Percentiles rank a stretch among this genome's conserved stretches.
These are phyloP conservation scores for Mortierella sp. DNA, from an alignment of 371 early-diverging fungal genomes.

Conservation along the genomic window DNA sequence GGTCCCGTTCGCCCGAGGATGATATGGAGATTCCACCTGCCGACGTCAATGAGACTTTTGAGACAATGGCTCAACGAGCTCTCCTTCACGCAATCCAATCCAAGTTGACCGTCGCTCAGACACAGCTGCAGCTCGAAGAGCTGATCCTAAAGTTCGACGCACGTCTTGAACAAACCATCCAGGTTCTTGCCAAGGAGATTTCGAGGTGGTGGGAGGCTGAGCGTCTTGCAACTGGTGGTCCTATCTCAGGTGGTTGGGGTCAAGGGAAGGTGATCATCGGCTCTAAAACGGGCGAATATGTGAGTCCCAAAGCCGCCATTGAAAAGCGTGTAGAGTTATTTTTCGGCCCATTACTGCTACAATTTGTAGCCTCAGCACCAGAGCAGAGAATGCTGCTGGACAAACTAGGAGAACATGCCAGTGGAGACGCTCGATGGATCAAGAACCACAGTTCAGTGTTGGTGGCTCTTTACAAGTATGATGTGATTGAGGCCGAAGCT, in stretches of 20 bases:
- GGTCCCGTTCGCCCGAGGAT: conserved; percentile 28
- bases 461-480: conserved; percentile 43
- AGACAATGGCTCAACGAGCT: conserved; percentile 57
- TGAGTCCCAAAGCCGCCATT: conserved; percentile 12
- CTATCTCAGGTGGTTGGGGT: conserved; percentile 25
- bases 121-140: conserved; percentile 65
- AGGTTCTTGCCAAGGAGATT: conserved; percentile 51
- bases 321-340: conserved; percentile 30
- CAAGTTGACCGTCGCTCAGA: conserved; percentile 61
- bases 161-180: conserved; percentile 44
- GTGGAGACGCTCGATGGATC: conserved; percentile 18
- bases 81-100: conserved; percentile 62
- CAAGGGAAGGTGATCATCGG: conserved; percentile 9
- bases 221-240: conserved; percentile 30
- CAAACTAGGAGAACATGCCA: conserved; percentile 15
- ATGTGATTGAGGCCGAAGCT: conserved; percentile 39
- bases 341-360: conserved; percentile 38
- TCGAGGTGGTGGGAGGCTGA: conserved; percentile 43
- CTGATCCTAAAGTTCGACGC: conserved; percentile 64
- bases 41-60: conserved; percentile 55
- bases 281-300: conserved; percentile 22
- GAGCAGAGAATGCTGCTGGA: conserved; percentile 34
- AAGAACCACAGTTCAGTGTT: conserved; percentile 37
- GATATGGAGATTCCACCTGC: conserved; percentile 31
- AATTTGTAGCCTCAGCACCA: conserved; percentile 25